Evolutionary conservation across 78 protist species (phyloP).

Genomic region (Protostelium mycophagum): DNA sequence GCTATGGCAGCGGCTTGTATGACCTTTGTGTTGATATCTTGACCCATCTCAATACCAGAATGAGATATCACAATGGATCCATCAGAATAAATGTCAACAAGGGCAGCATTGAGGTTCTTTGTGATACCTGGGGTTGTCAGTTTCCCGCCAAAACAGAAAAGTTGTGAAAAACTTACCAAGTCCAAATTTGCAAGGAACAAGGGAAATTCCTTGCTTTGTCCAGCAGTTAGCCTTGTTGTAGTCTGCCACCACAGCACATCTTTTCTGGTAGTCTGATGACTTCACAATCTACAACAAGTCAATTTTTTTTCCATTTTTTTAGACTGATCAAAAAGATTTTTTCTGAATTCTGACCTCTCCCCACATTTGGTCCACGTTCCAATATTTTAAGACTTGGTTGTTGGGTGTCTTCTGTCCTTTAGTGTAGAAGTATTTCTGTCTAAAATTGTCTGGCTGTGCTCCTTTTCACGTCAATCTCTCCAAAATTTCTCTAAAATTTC

Average conservation of each 20-base stretch:
- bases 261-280: neutral
- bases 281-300: neutral
- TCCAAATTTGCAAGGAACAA: slow-evolving; percentile 86
- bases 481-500: neutral
- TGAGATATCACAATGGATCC: slow-evolving; percentile 90
- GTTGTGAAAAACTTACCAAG: slow-evolving; percentile 3
- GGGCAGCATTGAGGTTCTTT: slow-evolving; percentile 83
- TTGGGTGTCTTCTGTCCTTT: slow-evolving; percentile 4
- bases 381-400: neutral
- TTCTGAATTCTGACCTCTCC: neutral
- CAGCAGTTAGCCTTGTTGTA: slow-evolving; percentile 83
- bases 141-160: neutral
- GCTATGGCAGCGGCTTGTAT: slow-evolving; percentile 71
- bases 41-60: slow-evolving; percentile 98
- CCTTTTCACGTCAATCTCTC: neutral
- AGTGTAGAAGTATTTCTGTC: neutral
- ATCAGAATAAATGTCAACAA: slow-evolving; percentile 81
- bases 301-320: too few species aligned
- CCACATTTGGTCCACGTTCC: neutral
- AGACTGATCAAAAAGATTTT: too few species aligned
- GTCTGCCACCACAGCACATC: slow-evolving; percentile 12
- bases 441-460: neutral
- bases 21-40: slow-evolving; percentile 92
- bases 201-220: slow-evolving; percentile 89
- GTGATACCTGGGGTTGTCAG: slow-evolving; percentile 10